phyloP scores from a whole-genome alignment of 2,329 filamentous ascomycete species.

The Beauveria varroae region DNA sequence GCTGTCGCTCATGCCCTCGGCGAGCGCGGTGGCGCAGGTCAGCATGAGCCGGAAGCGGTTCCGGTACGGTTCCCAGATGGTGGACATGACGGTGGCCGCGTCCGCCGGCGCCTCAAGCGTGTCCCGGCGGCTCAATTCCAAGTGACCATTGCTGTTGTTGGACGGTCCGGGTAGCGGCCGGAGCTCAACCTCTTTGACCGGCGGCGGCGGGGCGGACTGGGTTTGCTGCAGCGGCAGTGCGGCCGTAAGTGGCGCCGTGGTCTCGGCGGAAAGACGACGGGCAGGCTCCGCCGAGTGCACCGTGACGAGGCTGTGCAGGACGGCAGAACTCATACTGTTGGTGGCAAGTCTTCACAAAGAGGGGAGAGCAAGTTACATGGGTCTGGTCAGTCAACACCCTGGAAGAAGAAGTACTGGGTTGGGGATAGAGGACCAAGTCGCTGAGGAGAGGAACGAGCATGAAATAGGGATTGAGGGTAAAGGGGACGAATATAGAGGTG shows the following conservation, averaged over 20 bases:
- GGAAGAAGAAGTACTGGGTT: background rate
- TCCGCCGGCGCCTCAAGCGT: conserved; percentile 32
- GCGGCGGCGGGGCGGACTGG: background rate
- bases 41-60: conserved; percentile 63
- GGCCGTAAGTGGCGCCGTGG: background rate
- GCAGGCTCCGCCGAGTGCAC: conserved; percentile 3
- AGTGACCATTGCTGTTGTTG: conserved; percentile 18
- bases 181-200: background rate
- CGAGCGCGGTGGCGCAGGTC: conserved; percentile 58
- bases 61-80: conserved; percentile 53
- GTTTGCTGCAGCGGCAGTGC: background rate
- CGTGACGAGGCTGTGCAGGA: conserved; percentile 6
- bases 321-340: background rate
- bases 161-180: background rate
- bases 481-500: background rate
- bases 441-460: too few species aligned
- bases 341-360: background rate
- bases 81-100: conserved; percentile 43
- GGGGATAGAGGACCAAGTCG: too few species aligned
- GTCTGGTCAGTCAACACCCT: too few species aligned
- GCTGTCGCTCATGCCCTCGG: conserved; percentile 66
- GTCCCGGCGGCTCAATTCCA: conserved; percentile 48
- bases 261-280: background rate
- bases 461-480: background rate
- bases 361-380: background rate